Evolutionary conservation across 176 grass and related monocot genomes (phyloP).

Genomic region (Ensete ventricosum): DNA sequence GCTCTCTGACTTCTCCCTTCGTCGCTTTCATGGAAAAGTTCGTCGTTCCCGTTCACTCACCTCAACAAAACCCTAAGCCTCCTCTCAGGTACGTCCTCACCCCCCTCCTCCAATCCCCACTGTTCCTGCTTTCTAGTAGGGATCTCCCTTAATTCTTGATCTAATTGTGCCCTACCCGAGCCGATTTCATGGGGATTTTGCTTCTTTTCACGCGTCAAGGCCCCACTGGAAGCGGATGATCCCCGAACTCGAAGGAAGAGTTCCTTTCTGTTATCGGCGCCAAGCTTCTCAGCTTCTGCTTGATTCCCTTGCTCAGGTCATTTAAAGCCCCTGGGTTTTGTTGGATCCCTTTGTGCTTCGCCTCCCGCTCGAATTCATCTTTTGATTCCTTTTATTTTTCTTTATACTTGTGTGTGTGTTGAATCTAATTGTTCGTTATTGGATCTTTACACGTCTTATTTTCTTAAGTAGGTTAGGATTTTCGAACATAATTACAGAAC

Average conservation of each 20-base stretch:
- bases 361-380: not conserved
- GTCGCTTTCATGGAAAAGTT: slow-evolving; percentile 61
- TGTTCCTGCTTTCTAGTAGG: not conserved
- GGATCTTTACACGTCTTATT: not conserved
- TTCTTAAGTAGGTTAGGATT: slow-evolving; percentile 36
- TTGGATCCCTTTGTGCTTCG: not conserved
- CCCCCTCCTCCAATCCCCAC: not conserved
- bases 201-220: not conserved
- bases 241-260: slow-evolving; percentile 55
- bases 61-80: not conserved
- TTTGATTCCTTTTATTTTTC: not conserved
- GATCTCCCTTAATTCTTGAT: not conserved
- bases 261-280: slow-evolving; percentile 40
- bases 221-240: slow-evolving; percentile 46
- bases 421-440: slow-evolving; percentile 2
- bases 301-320: slow-evolving; percentile 54
- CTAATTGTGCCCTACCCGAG: too few relatives aligned
- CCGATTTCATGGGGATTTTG: not conserved
- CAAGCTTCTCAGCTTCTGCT: slow-evolving; percentile 49
- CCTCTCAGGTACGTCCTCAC: not conserved
- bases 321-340: not conserved
- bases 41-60: slow-evolving; percentile 26
- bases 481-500: slow-evolving; percentile 48
- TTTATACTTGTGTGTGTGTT: not conserved
- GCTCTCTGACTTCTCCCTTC: not conserved